Evolutionary conservation across 495 filamentous ascomycete species (phyloP).

Genomic region (Parmelia sp.): DNA sequence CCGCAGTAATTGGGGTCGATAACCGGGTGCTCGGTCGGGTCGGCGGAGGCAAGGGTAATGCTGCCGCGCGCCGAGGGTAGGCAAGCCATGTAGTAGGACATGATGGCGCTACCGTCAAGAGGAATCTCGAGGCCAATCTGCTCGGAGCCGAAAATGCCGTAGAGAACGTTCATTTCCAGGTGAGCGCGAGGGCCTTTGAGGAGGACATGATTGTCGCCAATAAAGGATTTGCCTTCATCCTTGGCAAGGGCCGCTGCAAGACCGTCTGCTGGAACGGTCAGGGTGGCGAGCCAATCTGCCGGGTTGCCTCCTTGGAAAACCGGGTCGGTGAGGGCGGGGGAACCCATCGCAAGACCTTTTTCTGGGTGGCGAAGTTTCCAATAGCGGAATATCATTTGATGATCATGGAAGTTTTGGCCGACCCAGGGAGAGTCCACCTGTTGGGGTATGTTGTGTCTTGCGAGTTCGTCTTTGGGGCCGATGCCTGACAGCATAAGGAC

Average conservation of each 20-base stretch:
- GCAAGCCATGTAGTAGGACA: slow-evolving; percentile 28
- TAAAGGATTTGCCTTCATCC: slow-evolving; percentile 17
- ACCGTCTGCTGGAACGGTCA: slow-evolving; percentile 32
- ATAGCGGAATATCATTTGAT: slow-evolving; percentile 28
- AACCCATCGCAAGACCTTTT: slow-evolving; percentile 31
- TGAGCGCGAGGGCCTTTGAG: slow-evolving; percentile 6
- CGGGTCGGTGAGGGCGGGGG: slow-evolving; percentile 29
- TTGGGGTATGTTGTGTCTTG: slow-evolving; percentile 25
- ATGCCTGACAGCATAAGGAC: slow-evolving; percentile 47
- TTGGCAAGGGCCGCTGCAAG: slow-evolving; percentile 12
- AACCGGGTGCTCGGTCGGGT: slow-evolving; percentile 30
- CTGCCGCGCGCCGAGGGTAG: slow-evolving; percentile 38
- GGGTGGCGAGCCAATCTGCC: slow-evolving; percentile 27
- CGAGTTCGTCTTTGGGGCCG: slow-evolving; percentile 29
- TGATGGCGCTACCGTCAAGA: slow-evolving; percentile 37
- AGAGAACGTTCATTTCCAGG: slow-evolving; percentile 27
- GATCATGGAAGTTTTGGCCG: slow-evolving; percentile 35
- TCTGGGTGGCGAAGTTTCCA: slow-evolving; percentile 38
- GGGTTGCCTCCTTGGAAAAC: slow-evolving; percentile 31
- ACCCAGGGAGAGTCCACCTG: slow-evolving; percentile 31
- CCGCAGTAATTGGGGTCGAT: slow-evolving; percentile 41
- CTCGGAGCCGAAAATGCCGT: slow-evolving; percentile 25
- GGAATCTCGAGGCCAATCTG: slow-evolving; percentile 12
- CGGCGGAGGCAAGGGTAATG: slow-evolving; percentile 34
- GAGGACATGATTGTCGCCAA: slow-evolving; percentile 10